Percentiles rank a stretch among this genome's conserved stretches.
These are phyloP conservation scores for Phytophthora niederhauseri DNA, from an alignment of 352 stramenopile genomes.

Conservation along the genomic window DNA sequence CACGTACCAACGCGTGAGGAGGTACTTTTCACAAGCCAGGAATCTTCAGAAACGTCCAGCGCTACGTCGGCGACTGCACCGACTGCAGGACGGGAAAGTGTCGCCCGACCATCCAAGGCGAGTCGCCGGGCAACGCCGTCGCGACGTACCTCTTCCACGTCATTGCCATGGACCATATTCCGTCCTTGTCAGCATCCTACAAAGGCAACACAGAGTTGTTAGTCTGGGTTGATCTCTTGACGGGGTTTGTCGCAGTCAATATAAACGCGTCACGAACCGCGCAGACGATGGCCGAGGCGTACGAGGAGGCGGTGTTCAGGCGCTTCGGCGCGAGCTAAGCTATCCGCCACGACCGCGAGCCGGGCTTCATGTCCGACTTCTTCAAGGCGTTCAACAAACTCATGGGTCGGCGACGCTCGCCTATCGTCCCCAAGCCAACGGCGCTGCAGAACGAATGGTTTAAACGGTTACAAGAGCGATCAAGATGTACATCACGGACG, in stretches of 20 bases:
- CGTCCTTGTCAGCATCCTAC: slow-evolving; percentile 9
- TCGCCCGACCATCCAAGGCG: neutral
- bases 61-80: slow-evolving; percentile 1
- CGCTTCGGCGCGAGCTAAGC: slow-evolving; percentile 12
- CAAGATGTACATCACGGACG: slow-evolving; percentile 19
- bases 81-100: neutral
- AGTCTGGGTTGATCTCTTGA: slow-evolving; percentile 7
- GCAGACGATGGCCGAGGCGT: too few species aligned
- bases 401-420: slow-evolving; percentile 4
- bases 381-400: slow-evolving; percentile 6
- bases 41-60: slow-evolving; percentile 10
- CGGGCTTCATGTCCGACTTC: slow-evolving; percentile 17
- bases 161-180: slow-evolving; percentile 25
- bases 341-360: slow-evolving; percentile 11
- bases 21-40: slow-evolving; percentile 2
- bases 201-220: slow-evolving; percentile 22
- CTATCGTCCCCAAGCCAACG: slow-evolving; percentile 10
- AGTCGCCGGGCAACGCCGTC: slow-evolving; percentile 1
- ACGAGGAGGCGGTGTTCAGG: slow-evolving; percentile 6
- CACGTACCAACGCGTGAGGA: slow-evolving; percentile 4
- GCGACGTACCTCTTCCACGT: slow-evolving; percentile 12
- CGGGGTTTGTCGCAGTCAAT: too few species aligned
- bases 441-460: slow-evolving; percentile 12
- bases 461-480: slow-evolving; percentile 8
- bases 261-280: too few species aligned